Percentiles rank a stretch among this genome's conserved stretches.
phyloP scores from a whole-genome alignment of 345 rosid species.

The Syzygium grande region DNA sequence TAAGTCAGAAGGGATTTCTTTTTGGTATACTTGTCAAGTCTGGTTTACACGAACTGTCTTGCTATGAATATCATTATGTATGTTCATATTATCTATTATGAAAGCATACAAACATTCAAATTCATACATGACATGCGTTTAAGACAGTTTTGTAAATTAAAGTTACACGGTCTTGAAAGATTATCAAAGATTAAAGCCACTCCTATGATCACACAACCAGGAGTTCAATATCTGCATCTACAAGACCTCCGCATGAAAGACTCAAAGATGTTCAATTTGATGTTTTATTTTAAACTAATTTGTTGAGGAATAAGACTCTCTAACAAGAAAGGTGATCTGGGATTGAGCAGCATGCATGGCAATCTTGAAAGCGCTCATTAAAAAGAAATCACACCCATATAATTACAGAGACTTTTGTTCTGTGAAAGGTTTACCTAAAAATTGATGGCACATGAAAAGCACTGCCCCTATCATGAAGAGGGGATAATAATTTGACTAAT shows the following conservation, averaged over 20 bases:
- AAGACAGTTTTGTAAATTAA: background rate
- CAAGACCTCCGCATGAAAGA: background rate
- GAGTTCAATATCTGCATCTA: background rate
- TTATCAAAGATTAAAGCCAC: background rate
- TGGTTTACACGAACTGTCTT: background rate
- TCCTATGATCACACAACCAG: background rate
- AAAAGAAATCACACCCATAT: background rate
- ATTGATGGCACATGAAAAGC: background rate
- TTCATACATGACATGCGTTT: background rate
- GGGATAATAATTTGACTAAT: background rate
- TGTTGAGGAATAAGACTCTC: background rate
- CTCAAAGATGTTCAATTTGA: background rate
- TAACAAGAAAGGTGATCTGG: background rate
- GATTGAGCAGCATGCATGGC: background rate
- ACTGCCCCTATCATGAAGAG: background rate
- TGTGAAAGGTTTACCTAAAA: background rate
- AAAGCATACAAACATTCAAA: background rate
- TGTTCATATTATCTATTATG: background rate
- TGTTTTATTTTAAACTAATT: background rate
- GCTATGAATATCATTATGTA: background rate
- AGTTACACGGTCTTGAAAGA: background rate
- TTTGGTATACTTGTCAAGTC: background rate
- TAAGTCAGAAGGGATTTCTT: background rate
- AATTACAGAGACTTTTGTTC: background rate
- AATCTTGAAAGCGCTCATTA: background rate